Base-by-base conservation (phyloP, 2,329 filamentous ascomycete genomes). In the Nothomitra cinnamomea region DNA sequence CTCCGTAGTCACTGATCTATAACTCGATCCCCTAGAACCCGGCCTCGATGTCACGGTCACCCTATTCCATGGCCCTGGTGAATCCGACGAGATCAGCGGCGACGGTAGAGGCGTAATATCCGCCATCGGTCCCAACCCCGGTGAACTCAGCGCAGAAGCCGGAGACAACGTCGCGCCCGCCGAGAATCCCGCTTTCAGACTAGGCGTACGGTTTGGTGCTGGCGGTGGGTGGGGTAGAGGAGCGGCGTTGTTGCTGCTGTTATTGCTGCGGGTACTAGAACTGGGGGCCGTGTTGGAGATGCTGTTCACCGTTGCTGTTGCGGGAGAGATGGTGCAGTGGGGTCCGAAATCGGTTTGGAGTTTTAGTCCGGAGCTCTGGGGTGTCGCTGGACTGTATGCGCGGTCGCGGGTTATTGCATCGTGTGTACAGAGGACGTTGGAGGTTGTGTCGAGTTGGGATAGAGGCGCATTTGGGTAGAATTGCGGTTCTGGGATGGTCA, bases 41-140 rank as follows among this genome's bases (percentile, higher is more conserved):
- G 63, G 60, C 45, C 77, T 76, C 43, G 43, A 48, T 4, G 49
- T 28, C 45, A 49, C n/a, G 22, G 24, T 17, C 12, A 51, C 66
- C 63, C 71, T 72, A 64, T 73, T 79, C 82, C 82, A 81, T 21
- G 81, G 79, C 24, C 81, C 79, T 12, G 80, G 78, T 1, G 82
- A 84, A 60, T 82, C 79, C 57, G 71, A 71, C 3, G 73, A 73
- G 60, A 83, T 73, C 47, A 89, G 72, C 2, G 85, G 85, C 21
- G 85, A 90, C 2, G 85, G 85, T 35, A 92, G 69, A 54, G 85
- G 85, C 2, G 86, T 90, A 57, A 92, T 74, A 64, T 87, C 83
- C 57, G 81, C 80, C 79, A 88, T 83, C 47, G 84, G 83, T 56
- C 80, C 76, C 53, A 88, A 78, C 58, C 85, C 77, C 2, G 85